A percentile compares a stretch with the other conserved stretches of the same genome.
Evolutionary conservation across 2,329 filamentous ascomycete genomes (phyloP).

Genomic region (Helotiales sp.): DNA sequence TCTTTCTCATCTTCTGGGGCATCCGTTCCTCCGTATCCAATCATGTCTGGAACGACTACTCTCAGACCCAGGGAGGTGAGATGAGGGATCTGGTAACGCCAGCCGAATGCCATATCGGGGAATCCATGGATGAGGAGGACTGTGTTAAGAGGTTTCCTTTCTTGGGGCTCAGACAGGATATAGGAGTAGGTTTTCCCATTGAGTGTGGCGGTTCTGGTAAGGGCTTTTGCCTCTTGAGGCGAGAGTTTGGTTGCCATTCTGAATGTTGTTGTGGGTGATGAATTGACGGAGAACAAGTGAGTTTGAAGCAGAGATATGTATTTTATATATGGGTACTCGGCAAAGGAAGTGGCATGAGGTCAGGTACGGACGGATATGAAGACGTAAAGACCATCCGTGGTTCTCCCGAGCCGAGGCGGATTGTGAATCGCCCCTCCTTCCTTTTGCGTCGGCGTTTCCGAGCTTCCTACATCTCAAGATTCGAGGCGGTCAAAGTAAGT

Average conservation of each 20-base stretch:
- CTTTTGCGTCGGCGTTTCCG: no score
- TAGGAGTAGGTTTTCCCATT: constrained; percentile 73
- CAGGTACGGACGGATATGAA: background rate
- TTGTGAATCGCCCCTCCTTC: background rate
- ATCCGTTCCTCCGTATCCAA: constrained; percentile 80
- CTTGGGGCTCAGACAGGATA: constrained; percentile 52
- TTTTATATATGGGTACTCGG: no score
- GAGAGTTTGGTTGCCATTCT: constrained; percentile 64
- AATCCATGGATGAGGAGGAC: constrained; percentile 62
- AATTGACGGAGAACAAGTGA: background rate
- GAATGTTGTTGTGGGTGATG: constrained; percentile 5
- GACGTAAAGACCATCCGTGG: background rate
- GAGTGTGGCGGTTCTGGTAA: constrained; percentile 61
- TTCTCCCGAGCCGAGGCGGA: background rate
- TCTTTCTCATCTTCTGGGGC: constrained; percentile 60
- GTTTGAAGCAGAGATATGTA: background rate
- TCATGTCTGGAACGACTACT: constrained; percentile 81
- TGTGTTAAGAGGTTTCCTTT: constrained; percentile 45
- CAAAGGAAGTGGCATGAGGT: no score
- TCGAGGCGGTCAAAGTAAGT: no score
- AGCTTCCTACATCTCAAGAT: no score
- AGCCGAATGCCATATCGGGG: constrained; percentile 79
- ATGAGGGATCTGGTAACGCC: constrained; percentile 85
- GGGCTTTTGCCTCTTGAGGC: constrained; percentile 64
- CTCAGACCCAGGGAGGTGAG: constrained; percentile 71